Base-by-base conservation (phyloP, 202 grass and related monocot genomes). In the Carex arenaria region DNA sequence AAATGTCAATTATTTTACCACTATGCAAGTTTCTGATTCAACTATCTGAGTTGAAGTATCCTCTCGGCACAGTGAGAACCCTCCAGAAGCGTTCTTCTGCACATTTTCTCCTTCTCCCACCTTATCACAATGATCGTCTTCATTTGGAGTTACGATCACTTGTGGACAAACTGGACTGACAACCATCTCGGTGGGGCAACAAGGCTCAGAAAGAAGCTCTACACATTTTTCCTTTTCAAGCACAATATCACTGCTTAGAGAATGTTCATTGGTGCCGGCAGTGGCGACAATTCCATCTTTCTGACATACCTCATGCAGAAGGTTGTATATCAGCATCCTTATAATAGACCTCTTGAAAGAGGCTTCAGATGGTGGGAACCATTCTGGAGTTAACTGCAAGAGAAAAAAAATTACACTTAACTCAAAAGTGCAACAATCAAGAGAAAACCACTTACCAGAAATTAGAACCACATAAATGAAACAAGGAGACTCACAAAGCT, bases 351-450 rank as follows among this genome's bases (percentile, higher is more conserved):
- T 88, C 89, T 99, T 99, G 19, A 94, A 53, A 85, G 91, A 99
- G 87, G 93, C 97, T 87, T 96, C 93, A 83, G 85, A 81, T 30
- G 97, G 90, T 59, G 85, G 71, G 89, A 99, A 99, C 97, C 97
- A 99, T 74, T 91, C 82, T 55, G 83, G 85, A 83, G 83, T 89
- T 57, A 99, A 89, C 97, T 99, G 89, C 64, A 87, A 86, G 79
- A 57, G 20, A 83, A 31, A 90, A 87, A 75, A 42, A 2, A 36
- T 49, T 7, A 71, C 31, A 73, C n/a, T 45, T 43, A 80, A 80
- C 10, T 47, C 12, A 67, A 26, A 74, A 74, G 28, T 40, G 85
- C 32, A 60, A 45, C 57, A 87, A 57, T 19, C 38, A 3, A 59
- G 17, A 57, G 36, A 38, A 20, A 59, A 38, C 14, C 28, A 78